Percentiles rank a stretch among this genome's conserved stretches.
phyloP scores from a whole-genome alignment of 768 basidiomycete genomes.

The Phallus indusiatus region DNA sequence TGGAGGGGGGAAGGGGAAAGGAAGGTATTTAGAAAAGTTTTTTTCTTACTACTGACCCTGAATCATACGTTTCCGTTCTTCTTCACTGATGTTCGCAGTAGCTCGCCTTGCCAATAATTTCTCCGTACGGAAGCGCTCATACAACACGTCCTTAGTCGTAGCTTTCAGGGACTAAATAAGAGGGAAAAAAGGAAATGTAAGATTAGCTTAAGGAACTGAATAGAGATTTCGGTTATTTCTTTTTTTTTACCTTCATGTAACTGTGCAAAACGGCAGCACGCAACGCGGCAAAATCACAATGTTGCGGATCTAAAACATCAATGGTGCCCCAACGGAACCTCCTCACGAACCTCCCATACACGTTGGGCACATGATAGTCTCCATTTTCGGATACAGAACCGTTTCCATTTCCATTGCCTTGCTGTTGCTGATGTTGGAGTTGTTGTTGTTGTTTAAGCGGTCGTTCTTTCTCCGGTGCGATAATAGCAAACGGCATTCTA shows the following conservation, averaged over 20 bases:
- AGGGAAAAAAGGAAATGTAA: neutral
- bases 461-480: slow-evolving; percentile 55
- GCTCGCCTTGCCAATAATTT: slow-evolving; percentile 82
- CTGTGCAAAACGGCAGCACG: slow-evolving; percentile 77
- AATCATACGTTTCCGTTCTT: slow-evolving; percentile 60
- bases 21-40: no score
- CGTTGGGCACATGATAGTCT: slow-evolving; percentile 17
- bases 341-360: slow-evolving; percentile 56
- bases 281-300: slow-evolving; percentile 83
- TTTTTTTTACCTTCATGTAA: slow-evolving; percentile 63
- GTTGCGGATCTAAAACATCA: slow-evolving; percentile 75
- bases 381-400: slow-evolving; percentile 31
- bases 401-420: neutral
- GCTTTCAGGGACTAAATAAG: slow-evolving; percentile 59
- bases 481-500: slow-evolving; percentile 70
- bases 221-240: neutral
- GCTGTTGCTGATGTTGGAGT: neutral
- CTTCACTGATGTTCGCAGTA: slow-evolving; percentile 67
- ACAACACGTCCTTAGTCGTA: slow-evolving; percentile 80
- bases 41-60: slow-evolving; percentile 38
- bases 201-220: neutral
- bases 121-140: slow-evolving; percentile 89
- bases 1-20: no score
- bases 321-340: slow-evolving; percentile 85
- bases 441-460: slow-evolving; percentile 1